Base-by-base conservation (phyloP, 495 filamentous ascomycete genomes). In the Bacidia rubella region DNA sequence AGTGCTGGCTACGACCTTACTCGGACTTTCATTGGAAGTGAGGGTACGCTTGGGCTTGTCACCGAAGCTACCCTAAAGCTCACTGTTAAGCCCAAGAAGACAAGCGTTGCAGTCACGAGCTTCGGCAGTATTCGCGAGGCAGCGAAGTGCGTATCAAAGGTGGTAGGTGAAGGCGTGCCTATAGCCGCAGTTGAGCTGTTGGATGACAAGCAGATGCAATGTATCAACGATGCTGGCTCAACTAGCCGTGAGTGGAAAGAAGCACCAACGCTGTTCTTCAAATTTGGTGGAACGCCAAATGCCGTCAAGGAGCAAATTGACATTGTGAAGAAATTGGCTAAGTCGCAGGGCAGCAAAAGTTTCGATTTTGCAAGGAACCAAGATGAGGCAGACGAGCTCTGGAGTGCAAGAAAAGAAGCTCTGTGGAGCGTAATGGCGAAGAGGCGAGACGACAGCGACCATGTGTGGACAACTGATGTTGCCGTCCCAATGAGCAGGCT, bases 381-480 rank as follows among this genome's bases (percentile, higher is more conserved):
- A 2, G 71, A 78, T 47, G 85, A 89, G 61, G 78, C 81, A 63
- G 77, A 81, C 60, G 70, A 77, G 17, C 68, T 89, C 3, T 90
- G 85, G 85, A 81, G 76, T 25, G 85, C 85, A 1, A 63, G 85
- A 29, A 90, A 90, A 56, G 81, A 86, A 60, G 77, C 76, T 3
- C 65, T 87, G 11, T 89, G 85, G 85, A 80, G 75, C 19, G 85
- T 87, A 74, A 67, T 88, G 46, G 79, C 85, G 2, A 66, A 87
- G 58, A 67, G 77, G 41, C 76, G 79, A 51, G 73, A 76, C 23
- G 73, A 78, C 9, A 73, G 67, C 19, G 79, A 86, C 57, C 79
- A 75, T 53, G 80, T 90, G 9, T 90, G 86, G 86, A 89, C 86
- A 2, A 86, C 83, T 2, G 86, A 90, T 54, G 86, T 90, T 1